phyloP scores from a whole-genome alignment of 140 eudicot genomes.

The Oenanthe javanica region DNA sequence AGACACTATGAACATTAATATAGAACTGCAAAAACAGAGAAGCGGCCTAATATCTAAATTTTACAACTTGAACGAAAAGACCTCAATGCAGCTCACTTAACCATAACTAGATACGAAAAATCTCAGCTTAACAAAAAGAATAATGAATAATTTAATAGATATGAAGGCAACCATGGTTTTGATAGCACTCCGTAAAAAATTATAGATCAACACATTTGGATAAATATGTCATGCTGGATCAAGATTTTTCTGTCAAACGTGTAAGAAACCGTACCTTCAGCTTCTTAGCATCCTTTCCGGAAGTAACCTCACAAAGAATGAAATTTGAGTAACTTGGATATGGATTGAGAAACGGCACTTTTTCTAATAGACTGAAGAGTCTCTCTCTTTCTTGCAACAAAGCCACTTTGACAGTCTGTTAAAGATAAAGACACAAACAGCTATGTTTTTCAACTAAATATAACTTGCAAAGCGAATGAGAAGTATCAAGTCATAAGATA shows the following conservation, averaged over 20 bases:
- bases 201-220: not conserved
- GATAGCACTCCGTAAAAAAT: not conserved
- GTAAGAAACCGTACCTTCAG: conserved; percentile 51
- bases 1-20: not conserved
- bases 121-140: not conserved
- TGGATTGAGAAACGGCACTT: conserved; percentile 85
- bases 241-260: not conserved
- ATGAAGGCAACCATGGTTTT: conserved; percentile 1
- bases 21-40: not conserved
- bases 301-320: conserved; percentile 85
- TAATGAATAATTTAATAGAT: not conserved
- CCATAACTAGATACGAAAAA: not conserved
- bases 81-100: not conserved
- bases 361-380: conserved; percentile 59
- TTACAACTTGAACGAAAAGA: not conserved
- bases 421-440: conserved; percentile 10
- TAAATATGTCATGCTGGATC: not conserved
- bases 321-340: conserved; percentile 92
- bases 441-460: not conserved
- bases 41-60: not conserved
- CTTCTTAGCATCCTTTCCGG: conserved; percentile 92
- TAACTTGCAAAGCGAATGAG: not conserved
- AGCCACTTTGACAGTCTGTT: conserved; percentile 80
- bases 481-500: conserved; percentile 9
- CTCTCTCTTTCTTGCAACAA: conserved; percentile 86